Percentiles rank a stretch among this genome's conserved stretches.
These are phyloP conservation scores for Coemansia umbellata DNA, from an alignment of 192 early-diverging fungal species.

Conservation along the genomic window DNA sequence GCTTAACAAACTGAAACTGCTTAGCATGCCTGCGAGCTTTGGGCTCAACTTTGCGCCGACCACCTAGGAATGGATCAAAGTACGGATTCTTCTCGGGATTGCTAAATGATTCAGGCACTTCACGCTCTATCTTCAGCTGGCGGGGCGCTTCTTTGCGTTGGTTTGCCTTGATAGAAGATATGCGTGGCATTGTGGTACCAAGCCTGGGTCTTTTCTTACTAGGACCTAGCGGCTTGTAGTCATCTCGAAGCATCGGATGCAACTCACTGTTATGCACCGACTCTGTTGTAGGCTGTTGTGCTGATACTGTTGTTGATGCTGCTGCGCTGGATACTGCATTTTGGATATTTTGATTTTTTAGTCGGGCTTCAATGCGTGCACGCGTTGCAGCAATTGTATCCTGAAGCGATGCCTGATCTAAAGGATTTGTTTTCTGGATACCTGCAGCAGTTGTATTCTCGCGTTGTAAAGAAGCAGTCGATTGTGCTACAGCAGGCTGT, in stretches of 20 bases:
- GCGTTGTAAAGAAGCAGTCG: neutral
- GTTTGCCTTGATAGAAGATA: conserved; percentile 65
- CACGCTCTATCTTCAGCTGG: conserved; percentile 54
- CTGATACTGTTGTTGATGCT: neutral
- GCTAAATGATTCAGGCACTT: conserved; percentile 46
- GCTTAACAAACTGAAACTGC: conserved; percentile 74
- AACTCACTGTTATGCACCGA: conserved; percentile 12
- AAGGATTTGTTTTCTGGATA: conserved; percentile 5
- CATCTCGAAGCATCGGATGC: conserved; percentile 38
- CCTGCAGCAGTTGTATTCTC: neutral
- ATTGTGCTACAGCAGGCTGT: neutral
- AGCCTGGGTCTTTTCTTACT: conserved; percentile 31
- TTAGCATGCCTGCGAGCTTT: conserved; percentile 37
- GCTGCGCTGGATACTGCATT: no score
- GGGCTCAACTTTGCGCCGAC: conserved; percentile 34
- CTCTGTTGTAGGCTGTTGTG: neutral
- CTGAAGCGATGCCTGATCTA: conserved; percentile 8
- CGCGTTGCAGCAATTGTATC: conserved; percentile 33
- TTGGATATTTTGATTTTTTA: conserved; percentile 19
- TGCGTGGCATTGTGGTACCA: conserved; percentile 36
- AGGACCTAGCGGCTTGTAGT: conserved; percentile 33
- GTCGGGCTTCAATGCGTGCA: conserved; percentile 29
- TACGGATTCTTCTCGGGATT: conserved; percentile 87
- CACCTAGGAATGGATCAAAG: conserved; percentile 66
- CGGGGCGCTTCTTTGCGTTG: conserved; percentile 56